Conservation (phyloP, 2,329 filamentous ascomycete species). For the Daldinia sp. region DNA sequence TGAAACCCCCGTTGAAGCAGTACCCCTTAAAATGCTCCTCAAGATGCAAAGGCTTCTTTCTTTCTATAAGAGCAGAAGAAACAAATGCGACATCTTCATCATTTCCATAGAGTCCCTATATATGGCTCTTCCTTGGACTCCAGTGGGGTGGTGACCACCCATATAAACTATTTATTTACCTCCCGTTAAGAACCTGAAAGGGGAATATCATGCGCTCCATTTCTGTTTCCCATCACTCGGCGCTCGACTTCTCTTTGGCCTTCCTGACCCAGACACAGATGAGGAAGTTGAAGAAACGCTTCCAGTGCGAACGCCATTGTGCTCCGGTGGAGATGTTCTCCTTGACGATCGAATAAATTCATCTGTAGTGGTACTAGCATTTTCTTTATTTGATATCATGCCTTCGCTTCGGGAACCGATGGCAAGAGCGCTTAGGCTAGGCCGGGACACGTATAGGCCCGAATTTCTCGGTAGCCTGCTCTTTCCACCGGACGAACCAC, state of each 20-base stretch:
- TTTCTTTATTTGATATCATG: conserved; percentile 49
- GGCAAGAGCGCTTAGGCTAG: conserved; percentile 37
- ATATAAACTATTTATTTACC: conserved; percentile 4
- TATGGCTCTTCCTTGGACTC: neutral
- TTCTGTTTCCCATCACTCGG: conserved; percentile 47
- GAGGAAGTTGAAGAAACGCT: conserved; percentile 15
- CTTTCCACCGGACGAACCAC: conserved; percentile 32
- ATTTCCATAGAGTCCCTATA: neutral
- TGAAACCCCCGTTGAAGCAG: conserved; percentile 7
- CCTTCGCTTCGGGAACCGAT: conserved; percentile 44
- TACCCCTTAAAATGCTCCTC: conserved; percentile 18
- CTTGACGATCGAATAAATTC: conserved; percentile 38
- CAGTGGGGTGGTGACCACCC: neutral
- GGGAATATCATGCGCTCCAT: conserved; percentile 43
- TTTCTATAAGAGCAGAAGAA: conserved; percentile 7
- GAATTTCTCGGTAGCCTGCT: conserved; percentile 44
- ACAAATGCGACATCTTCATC: conserved; percentile 3
- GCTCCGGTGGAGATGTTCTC: conserved; percentile 38
- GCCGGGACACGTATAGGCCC: conserved; percentile 41
- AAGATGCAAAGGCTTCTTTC: conserved; percentile 15
- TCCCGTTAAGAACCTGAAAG: conserved; percentile 27
- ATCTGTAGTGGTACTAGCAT: conserved; percentile 33
- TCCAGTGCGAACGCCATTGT: conserved; percentile 12
- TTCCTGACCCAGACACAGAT: conserved; percentile 26
- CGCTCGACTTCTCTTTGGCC: conserved; percentile 44